Percentiles rank a stretch among this genome's conserved stretches.
These are phyloP conservation scores for Marchantia paleacea DNA, from an alignment of 225 moss, liverwort and hornwort species.

Conservation along the genomic window DNA sequence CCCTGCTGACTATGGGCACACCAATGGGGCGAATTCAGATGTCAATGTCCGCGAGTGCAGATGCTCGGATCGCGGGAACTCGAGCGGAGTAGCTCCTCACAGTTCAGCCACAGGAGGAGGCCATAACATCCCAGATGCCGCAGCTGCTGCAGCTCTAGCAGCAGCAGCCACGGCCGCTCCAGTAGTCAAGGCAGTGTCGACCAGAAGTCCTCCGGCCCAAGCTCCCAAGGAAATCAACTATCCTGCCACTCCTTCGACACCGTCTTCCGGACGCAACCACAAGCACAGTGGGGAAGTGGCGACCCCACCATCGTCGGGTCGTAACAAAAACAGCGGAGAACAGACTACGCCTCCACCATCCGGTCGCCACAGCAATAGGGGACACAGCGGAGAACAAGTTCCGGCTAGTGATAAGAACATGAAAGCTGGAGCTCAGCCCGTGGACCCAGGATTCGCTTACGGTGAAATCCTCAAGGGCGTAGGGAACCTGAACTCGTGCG, in stretches of 20 bases:
- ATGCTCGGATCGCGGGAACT: constrained; percentile 23
- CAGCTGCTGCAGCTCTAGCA: not conserved
- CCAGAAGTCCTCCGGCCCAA: constrained; percentile 26
- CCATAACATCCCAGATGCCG: not conserved
- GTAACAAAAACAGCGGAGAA: constrained; percentile 22
- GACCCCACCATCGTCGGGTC: constrained; percentile 4
- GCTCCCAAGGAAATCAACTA: not conserved
- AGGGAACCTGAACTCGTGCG: constrained; percentile 44
- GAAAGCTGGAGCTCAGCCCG: constrained; percentile 22
- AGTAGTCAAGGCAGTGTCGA: not conserved
- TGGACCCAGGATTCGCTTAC: constrained; percentile 36
- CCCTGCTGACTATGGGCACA: not conserved
- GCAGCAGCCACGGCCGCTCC: not conserved
- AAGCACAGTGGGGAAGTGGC: constrained; percentile 13
- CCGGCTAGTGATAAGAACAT: constrained; percentile 12
- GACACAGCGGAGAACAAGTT: constrained; percentile 35
- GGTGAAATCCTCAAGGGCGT: constrained; percentile 49
- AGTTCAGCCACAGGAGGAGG: not conserved
- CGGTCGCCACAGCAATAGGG: not conserved
- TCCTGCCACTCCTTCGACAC: not conserved
- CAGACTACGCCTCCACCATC: constrained; percentile 14
- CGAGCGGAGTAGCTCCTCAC: constrained; percentile 33
- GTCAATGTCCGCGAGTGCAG: not conserved
- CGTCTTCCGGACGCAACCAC: not conserved
- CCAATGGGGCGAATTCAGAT: constrained; percentile 2